Conservation (phyloP, 805 yeast species). For the Candida maesae region DNA sequence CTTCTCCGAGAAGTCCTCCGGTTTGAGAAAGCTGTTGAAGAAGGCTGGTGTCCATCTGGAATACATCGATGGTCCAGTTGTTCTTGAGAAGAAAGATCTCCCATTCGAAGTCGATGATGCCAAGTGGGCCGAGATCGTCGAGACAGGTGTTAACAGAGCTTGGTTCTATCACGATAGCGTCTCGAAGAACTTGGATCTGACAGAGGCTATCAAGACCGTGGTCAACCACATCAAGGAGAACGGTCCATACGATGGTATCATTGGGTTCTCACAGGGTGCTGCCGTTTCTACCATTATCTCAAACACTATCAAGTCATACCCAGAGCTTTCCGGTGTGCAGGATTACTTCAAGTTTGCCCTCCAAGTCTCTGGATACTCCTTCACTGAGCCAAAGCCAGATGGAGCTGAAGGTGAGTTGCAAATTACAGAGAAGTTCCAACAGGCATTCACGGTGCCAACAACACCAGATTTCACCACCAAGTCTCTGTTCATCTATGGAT, state of each 20-base stretch:
- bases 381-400: constrained; percentile 38
- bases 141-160: constrained; percentile 46
- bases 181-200: constrained; percentile 45
- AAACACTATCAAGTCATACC: constrained; percentile 39
- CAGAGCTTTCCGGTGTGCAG: constrained; percentile 24
- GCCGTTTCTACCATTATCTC: constrained; percentile 74
- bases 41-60: constrained; percentile 63
- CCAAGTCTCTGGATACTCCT: constrained; percentile 64
- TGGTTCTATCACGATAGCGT: constrained; percentile 71
- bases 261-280: constrained; percentile 96
- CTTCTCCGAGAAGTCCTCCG: constrained; percentile 87
- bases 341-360: constrained; percentile 63
- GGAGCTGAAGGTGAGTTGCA: constrained; percentile 31
- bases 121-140: constrained; percentile 44
- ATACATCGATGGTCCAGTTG: constrained; percentile 76
- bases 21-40: constrained; percentile 72
- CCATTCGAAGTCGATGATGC: constrained; percentile 64
- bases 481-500: constrained; percentile 79
- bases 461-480: constrained; percentile 33
- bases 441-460: constrained; percentile 30
- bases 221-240: constrained; percentile 51
- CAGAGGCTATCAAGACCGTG: constrained; percentile 47
- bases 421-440: constrained; percentile 33
- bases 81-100: constrained; percentile 62
- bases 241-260: constrained; percentile 82